phyloP scores from a whole-genome alignment of 2,329 filamentous ascomycete genomes.

The Botrytis sinoallii region DNA sequence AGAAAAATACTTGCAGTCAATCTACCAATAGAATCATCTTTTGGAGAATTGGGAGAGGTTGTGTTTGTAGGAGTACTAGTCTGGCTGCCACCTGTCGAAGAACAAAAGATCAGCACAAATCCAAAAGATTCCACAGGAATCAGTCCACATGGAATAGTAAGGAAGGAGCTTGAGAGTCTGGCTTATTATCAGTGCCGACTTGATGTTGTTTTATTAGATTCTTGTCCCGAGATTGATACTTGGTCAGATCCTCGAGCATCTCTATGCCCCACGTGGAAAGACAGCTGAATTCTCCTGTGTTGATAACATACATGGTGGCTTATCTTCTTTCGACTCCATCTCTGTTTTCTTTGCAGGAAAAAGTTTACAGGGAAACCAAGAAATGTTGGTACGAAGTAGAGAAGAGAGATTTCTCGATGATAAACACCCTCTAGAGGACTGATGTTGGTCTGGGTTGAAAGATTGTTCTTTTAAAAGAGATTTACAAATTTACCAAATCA shows the following conservation, averaged over 20 bases:
- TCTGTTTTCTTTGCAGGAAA: background rate
- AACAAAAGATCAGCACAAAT: background rate
- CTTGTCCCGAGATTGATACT: background rate
- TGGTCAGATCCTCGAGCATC: background rate
- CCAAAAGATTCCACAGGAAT: background rate
- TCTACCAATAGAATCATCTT: background rate
- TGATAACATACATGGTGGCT: background rate
- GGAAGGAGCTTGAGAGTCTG: background rate
- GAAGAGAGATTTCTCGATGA: background rate
- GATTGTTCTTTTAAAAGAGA: background rate
- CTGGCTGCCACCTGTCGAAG: conserved; percentile 3
- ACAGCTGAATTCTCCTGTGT: too few relatives aligned
- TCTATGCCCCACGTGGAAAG: background rate
- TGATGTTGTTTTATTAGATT: background rate
- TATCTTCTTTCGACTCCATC: conserved; percentile 4
- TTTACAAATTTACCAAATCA: background rate
- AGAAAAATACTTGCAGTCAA: conserved; percentile 2
- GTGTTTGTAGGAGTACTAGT: background rate
- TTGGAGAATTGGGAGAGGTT: background rate
- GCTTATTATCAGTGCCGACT: background rate
- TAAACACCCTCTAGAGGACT: background rate
- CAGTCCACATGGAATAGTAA: background rate
- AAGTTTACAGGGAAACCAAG: background rate
- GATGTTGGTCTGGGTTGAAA: background rate
- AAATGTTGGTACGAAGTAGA: background rate